phyloP scores from a whole-genome alignment of 129 eudicot genomes.

The Chrysanthemum lavandulifolium region DNA sequence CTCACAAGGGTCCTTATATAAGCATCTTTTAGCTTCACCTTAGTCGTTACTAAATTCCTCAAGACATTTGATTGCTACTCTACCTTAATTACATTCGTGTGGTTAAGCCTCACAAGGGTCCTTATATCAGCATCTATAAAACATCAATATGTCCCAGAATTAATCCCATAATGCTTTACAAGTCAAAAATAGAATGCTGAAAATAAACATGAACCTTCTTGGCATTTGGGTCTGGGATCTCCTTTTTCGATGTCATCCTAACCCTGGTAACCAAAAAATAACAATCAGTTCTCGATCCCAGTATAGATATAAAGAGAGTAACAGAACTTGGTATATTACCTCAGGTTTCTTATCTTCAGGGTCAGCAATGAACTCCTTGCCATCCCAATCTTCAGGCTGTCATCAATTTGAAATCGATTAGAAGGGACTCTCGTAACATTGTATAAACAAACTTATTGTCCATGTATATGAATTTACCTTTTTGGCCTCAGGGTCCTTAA shows the following conservation, averaged over 20 bases:
- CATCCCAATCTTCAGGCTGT: conserved; percentile 99
- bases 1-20: no score
- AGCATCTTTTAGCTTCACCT: no score
- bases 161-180: neutral
- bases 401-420: neutral
- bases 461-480: conserved; percentile 43
- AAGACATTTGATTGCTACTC: no score
- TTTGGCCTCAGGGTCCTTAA: conserved; percentile 94
- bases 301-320: neutral
- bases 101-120: no score
- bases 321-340: conserved; percentile 36
- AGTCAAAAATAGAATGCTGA: neutral
- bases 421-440: neutral
- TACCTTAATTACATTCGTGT: no score
- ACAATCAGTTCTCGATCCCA: neutral
- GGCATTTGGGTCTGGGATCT: conserved; percentile 24
- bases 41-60: no score
- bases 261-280: conserved; percentile 43
- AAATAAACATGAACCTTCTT: neutral
- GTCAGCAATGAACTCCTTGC: conserved; percentile 84
- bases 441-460: neutral
- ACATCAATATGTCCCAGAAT: neutral
- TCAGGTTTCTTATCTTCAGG: conserved; percentile 99
- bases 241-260: conserved; percentile 93
- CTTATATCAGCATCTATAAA: no score